Conservation (phyloP, 495 filamentous ascomycete genomes). For the Jackrogersella multiformis region DNA sequence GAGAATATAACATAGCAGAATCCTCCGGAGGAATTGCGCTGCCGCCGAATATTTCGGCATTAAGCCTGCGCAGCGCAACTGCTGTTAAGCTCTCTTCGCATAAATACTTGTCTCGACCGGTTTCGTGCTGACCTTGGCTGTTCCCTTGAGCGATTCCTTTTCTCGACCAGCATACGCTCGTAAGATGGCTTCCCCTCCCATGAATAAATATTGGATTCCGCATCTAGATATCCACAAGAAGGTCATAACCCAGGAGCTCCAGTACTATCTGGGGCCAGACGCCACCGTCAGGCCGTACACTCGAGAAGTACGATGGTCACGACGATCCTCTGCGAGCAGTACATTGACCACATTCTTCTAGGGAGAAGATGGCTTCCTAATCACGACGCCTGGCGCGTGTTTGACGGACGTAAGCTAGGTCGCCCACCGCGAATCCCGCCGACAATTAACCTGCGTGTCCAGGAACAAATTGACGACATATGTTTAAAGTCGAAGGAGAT, state of each 20-base stretch:
- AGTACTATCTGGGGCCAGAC: constrained; percentile 64
- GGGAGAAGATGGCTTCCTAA: constrained; percentile 66
- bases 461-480: constrained; percentile 69
- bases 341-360: constrained; percentile 48
- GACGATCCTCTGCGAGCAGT: constrained; percentile 18
- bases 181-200: constrained; percentile 53
- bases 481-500: constrained; percentile 64
- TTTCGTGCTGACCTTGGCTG: constrained; percentile 25
- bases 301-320: constrained; percentile 53
- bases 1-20: constrained; percentile 25
- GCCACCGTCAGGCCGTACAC: constrained; percentile 64
- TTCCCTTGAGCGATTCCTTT: constrained; percentile 17
- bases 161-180: constrained; percentile 19
- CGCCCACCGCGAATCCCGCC: constrained; percentile 16
- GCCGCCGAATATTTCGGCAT: constrained; percentile 22
- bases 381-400: constrained; percentile 63
- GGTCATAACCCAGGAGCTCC: constrained; percentile 65
- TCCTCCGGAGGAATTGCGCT: constrained; percentile 12
- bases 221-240: constrained; percentile 66
- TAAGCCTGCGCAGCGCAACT: constrained; percentile 31
- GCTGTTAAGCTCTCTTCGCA: constrained; percentile 28
- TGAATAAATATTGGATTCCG: constrained; percentile 67
- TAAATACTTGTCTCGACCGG: constrained; percentile 38
- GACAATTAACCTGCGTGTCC: constrained; percentile 45
- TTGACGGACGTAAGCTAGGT: constrained; percentile 61